phyloP scores from a whole-genome alignment of 1,139 yeast genomes.

The Candida mesenterica region DNA sequence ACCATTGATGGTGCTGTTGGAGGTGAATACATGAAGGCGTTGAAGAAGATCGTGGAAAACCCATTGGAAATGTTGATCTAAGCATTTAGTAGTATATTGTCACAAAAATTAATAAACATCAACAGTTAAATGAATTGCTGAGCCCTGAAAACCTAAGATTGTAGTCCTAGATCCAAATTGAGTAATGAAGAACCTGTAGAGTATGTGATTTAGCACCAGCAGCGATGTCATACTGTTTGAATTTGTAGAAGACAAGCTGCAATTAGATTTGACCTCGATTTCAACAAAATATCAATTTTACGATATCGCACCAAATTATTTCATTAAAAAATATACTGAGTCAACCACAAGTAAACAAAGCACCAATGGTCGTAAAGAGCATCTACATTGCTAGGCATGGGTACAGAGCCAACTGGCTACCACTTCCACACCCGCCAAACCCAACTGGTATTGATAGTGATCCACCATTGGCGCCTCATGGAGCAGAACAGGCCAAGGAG shows the following conservation, averaged over 20 bases:
- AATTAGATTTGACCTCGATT: neutral
- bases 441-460: constrained; percentile 85
- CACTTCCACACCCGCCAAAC: constrained; percentile 68
- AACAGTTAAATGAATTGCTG: too few relatives aligned
- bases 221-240: too few relatives aligned
- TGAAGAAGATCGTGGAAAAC: constrained; percentile 89
- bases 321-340: neutral
- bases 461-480: constrained; percentile 77
- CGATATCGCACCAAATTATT: neutral
- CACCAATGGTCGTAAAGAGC: constrained; percentile 42
- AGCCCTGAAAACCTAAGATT: too few relatives aligned
- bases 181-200: too few relatives aligned
- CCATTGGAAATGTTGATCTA: constrained; percentile 91
- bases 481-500: constrained; percentile 75
- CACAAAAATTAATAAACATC: neutral
- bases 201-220: too few relatives aligned
- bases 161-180: too few relatives aligned
- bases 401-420: constrained; percentile 78
- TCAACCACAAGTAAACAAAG: neutral
- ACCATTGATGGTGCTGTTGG: constrained; percentile 97
- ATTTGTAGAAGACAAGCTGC: too few relatives aligned
- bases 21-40: constrained; percentile 92
- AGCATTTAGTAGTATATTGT: too few relatives aligned
- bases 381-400: constrained; percentile 69
- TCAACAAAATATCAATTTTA: neutral